These are phyloP conservation scores for Nakaseomyces uthaithaninus DNA, from an alignment of 1,139 yeast species.

Conservation along the genomic window DNA sequence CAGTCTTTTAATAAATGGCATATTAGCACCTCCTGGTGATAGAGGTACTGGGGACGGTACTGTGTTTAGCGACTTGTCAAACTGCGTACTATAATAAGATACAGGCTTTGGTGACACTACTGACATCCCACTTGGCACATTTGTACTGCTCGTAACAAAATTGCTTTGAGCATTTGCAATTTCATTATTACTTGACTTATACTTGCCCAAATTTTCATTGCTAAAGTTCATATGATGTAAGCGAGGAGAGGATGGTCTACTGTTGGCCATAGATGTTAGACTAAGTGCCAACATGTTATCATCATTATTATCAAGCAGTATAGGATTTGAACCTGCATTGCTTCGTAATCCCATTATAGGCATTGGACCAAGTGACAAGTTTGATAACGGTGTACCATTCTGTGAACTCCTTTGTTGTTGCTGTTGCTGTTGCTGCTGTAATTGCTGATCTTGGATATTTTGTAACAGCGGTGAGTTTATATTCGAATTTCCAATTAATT, in stretches of 20 bases:
- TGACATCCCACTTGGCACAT: conserved; percentile 1
- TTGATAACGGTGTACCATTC: conserved; percentile 4
- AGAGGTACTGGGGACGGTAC: conserved; percentile 11
- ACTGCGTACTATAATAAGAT: conserved; percentile 7
- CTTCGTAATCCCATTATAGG: conserved; percentile 10
- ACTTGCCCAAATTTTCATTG: conserved; percentile 12
- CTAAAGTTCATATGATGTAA: conserved; percentile 25
- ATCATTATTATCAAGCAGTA: conserved; percentile 28
- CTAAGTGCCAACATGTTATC: conserved; percentile 32
- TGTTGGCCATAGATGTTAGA: conserved; percentile 32
- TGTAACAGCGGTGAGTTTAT: conserved; percentile 6
- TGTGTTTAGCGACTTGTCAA: conserved; percentile 1
- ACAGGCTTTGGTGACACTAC: conserved; percentile 20
- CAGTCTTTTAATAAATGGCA: conserved; percentile 29
- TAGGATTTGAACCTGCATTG: conserved; percentile 13
- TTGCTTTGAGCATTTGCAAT: conserved; percentile 9
- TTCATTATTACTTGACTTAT: conserved; percentile 3
- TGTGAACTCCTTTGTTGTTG: conserved; percentile 8
- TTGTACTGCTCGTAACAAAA: background rate
- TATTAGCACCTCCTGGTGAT: conserved; percentile 16
- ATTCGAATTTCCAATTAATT: conserved; percentile 4
- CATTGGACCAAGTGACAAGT: conserved; percentile 4
- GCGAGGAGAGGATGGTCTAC: conserved; percentile 31
- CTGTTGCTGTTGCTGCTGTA: conserved; percentile 11
- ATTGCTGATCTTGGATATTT: conserved; percentile 7